Evolutionary conservation across 1,139 yeast species (phyloP), one percentile per base, ranked within the genome.

Genomic region (Scheffersomyces cryptocercus): DNA sequence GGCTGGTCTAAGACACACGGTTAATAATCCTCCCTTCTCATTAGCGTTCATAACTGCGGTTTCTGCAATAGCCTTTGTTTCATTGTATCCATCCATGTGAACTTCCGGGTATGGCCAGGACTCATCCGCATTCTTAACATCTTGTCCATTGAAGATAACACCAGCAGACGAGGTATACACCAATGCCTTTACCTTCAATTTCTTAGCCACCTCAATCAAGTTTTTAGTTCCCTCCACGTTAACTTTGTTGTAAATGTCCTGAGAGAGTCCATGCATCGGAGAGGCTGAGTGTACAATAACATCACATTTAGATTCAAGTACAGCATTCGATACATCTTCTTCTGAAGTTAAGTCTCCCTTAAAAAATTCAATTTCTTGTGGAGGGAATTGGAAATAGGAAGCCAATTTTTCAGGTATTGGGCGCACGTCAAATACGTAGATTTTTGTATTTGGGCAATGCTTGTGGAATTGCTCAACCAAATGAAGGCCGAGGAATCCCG

Each of bases 111-210:
- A 88, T 20, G 99, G 98, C 88, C 93, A 87, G 11, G 85, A 68
- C 68, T 95, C 99, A 64, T 93, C 93, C 1, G 95, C 99, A 62
- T 95, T 93, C 55, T 81, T 81, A 39, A 93, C 77, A 59, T 93
- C 96, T 47, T 81, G 86, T 12, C 99, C 99, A 61, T 93, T 87
- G 72, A 93, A 95, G 34, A 91, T 87, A 24, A 93, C 99, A 51
- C 99, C 98, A 0, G 99, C 98, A 1, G 97, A 89, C 0, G 98
- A 90, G 0, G 99, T 95, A 67, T 91, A 93, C 1, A 95, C 95
- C 40, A 95, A 73, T 0, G 93, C 95, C 45, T 77, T 77, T 3
- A 86, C 75, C 24, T 64, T 59, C 39, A 70, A 55, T 37, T 68
- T 70, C 59, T 82, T 77, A 26, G 91, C 83, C 35, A 85, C 87